Conservation (phyloP, 768 basidiomycete species). For the Suillus paluster region DNA sequence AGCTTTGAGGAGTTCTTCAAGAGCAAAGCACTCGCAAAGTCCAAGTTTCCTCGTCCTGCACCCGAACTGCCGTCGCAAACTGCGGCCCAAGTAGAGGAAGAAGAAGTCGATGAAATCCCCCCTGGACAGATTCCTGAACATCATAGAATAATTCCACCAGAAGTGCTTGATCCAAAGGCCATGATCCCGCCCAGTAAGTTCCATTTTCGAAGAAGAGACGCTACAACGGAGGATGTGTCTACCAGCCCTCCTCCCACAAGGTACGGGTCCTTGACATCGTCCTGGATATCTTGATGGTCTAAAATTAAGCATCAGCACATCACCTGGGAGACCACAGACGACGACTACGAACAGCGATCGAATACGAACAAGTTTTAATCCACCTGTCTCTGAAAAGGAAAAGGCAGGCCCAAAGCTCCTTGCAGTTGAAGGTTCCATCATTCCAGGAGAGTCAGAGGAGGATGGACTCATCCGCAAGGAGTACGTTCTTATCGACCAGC, state of each 20-base stretch:
- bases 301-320: slow-evolving; percentile 16
- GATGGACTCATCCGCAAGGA: slow-evolving; percentile 81
- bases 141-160: slow-evolving; percentile 75
- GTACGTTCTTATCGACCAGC: slow-evolving; percentile 91
- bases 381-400: slow-evolving; percentile 15
- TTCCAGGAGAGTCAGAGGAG: slow-evolving; percentile 85
- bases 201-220: slow-evolving; percentile 57
- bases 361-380: slow-evolving; percentile 19
- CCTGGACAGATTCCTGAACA: slow-evolving; percentile 65
- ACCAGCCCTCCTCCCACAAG: slow-evolving; percentile 20
- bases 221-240: slow-evolving; percentile 17
- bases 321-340: slow-evolving; percentile 21
- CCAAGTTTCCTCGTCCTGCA: slow-evolving; percentile 69
- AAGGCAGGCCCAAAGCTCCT: slow-evolving; percentile 29
- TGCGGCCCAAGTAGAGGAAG: slow-evolving; percentile 22
- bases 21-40: slow-evolving; percentile 75
- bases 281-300: background rate
- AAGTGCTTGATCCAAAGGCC: slow-evolving; percentile 77
- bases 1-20: slow-evolving; percentile 93
- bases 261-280: slow-evolving; percentile 15
- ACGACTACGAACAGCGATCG: slow-evolving; percentile 10
- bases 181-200: slow-evolving; percentile 86
- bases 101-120: slow-evolving; percentile 35
- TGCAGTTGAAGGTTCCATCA: slow-evolving; percentile 65
- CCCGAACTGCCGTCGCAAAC: slow-evolving; percentile 18